A percentile compares a stretch with the other conserved stretches of the same genome.
Conservation (phyloP, 768 basidiomycete species). For the Russula olivacea region DNA sequence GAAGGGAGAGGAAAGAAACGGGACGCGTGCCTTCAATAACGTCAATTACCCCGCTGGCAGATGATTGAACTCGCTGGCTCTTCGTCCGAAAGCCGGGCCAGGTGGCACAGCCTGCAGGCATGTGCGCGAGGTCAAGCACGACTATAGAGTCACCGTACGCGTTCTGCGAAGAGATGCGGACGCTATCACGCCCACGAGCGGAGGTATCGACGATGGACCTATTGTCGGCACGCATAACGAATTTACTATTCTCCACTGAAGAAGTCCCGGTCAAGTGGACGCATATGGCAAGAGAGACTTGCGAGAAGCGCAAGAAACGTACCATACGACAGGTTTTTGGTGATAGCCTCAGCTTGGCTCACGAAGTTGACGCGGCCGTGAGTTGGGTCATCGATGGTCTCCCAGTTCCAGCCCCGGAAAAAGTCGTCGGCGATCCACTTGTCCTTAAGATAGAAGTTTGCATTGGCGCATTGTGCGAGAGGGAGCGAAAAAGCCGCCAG, state of each 20-base stretch:
- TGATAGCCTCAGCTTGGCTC: conserved; percentile 38
- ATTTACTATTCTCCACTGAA: too few species aligned
- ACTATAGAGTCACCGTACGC: conserved; percentile 44
- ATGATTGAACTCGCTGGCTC: conserved; percentile 50
- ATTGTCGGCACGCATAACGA: too few species aligned
- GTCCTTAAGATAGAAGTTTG: conserved; percentile 16
- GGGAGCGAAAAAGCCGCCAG: conserved; percentile 12
- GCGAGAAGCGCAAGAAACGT: conserved; percentile 11
- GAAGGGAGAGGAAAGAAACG: background rate
- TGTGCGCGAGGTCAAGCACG: conserved; percentile 50
- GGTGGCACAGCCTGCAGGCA: conserved; percentile 55
- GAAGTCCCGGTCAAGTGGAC: too few species aligned
- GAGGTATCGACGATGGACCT: too few species aligned
- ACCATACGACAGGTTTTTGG: conserved; percentile 45
- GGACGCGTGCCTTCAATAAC: conserved; percentile 49
- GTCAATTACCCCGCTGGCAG: conserved; percentile 55
- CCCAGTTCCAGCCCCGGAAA: conserved; percentile 43
- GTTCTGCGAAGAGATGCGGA: conserved; percentile 45
- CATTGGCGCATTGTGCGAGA: conserved; percentile 12
- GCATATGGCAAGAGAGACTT: too few species aligned
- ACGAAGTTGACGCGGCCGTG: conserved; percentile 61
- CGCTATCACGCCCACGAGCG: too few species aligned
- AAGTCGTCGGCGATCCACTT: conserved; percentile 38
- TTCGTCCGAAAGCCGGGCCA: conserved; percentile 66
- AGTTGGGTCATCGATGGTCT: conserved; percentile 50